Evolutionary conservation across 176 grass and related monocot genomes (phyloP).

Genomic region (Dendrocalamus sinicus): DNA sequence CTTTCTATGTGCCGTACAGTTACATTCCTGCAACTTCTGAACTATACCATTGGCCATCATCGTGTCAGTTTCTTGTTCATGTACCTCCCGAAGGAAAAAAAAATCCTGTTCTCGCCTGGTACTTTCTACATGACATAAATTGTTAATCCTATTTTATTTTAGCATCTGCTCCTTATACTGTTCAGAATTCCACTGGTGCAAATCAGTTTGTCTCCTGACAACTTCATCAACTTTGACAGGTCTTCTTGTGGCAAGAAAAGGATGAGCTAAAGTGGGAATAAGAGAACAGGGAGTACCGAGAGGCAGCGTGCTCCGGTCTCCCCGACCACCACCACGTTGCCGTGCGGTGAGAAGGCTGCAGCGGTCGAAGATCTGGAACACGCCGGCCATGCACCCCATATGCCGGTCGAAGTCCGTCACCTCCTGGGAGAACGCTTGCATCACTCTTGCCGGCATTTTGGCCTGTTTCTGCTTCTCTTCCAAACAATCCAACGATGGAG

Average conservation of each 20-base stretch:
- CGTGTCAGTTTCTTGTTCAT: conserved; percentile 17
- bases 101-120: conserved; percentile 6
- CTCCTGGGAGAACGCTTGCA: conserved; percentile 40
- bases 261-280: background rate
- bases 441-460: conserved; percentile 46
- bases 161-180: background rate
- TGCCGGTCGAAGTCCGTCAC: conserved; percentile 55
- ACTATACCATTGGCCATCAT: background rate
- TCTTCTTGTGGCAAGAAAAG: background rate
- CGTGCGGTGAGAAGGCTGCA: conserved; percentile 47
- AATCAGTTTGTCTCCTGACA: background rate
- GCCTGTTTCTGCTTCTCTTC: background rate
- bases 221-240: background rate
- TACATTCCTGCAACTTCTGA: background rate
- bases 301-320: conserved; percentile 26
- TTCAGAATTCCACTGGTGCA: background rate
- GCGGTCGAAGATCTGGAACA: conserved; percentile 77
- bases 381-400: conserved; percentile 65
- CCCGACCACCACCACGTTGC: conserved; percentile 10
- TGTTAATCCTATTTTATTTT: background rate
- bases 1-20: background rate
- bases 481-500: background rate
- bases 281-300: conserved; percentile 49
- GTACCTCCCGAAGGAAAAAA: background rate
- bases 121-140: background rate